phyloP scores from a whole-genome alignment of 208 protist species.

The Strigomonas culicis region DNA sequence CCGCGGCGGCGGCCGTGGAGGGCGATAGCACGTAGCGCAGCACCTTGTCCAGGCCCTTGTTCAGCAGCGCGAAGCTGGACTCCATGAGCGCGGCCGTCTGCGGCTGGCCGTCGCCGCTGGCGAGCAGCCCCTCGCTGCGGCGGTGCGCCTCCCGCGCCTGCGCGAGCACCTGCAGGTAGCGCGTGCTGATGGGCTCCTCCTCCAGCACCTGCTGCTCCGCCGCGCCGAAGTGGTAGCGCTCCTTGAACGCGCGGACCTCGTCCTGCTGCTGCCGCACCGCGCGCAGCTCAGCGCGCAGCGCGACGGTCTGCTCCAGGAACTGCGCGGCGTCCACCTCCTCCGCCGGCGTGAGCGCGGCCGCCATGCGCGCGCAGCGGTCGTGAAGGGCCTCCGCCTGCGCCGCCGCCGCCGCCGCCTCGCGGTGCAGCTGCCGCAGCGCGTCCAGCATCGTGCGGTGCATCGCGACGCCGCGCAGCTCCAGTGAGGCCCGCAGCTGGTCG shows the following conservation, averaged over 20 bases:
- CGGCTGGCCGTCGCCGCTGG: constrained; percentile 8
- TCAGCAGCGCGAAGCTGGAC: constrained; percentile 63
- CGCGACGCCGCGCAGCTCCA: constrained; percentile 54
- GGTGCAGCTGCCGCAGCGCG: constrained; percentile 49
- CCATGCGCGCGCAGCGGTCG: constrained; percentile 32
- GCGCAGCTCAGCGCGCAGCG: constrained; percentile 23
- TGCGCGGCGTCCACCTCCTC: constrained; percentile 13
- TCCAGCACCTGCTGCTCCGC: constrained; percentile 63
- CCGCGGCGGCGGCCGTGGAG: constrained; percentile 14
- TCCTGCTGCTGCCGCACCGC: constrained; percentile 44
- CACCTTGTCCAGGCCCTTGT: constrained; percentile 57
- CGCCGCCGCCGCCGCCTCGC: constrained; percentile 43
- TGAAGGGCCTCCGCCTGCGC: constrained; percentile 46
- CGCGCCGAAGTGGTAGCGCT: constrained; percentile 54
- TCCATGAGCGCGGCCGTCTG: constrained; percentile 60
- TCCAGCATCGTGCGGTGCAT: constrained; percentile 61
- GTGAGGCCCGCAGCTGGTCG: constrained; percentile 34
- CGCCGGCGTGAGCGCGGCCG: constrained; percentile 5
- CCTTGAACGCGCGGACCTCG: constrained; percentile 60
- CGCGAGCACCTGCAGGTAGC: constrained; percentile 70
- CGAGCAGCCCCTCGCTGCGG: constrained; percentile 55
- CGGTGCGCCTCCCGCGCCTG: constrained; percentile 55
- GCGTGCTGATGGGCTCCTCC: constrained; percentile 45
- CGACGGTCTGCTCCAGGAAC: constrained; percentile 22
- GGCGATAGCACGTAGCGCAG: constrained; percentile 51